Evolutionary conservation across 2,329 filamentous ascomycete species (phyloP).

Genomic region (Talaromyces sp.): DNA sequence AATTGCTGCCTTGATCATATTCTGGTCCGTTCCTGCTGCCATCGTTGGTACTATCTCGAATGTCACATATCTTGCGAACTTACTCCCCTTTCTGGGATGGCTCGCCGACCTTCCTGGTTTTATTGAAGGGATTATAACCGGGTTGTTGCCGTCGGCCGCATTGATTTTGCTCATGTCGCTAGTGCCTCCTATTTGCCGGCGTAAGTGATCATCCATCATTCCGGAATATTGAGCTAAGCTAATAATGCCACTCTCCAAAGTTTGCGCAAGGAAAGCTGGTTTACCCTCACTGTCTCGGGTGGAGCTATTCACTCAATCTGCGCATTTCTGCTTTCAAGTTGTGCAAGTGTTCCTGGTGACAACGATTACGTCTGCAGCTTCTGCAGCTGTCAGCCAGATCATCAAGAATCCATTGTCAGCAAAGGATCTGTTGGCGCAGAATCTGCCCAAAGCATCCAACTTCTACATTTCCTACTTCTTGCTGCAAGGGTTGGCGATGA

Average conservation of each 20-base stretch:
- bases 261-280: slow-evolving; percentile 73
- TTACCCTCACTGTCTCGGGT: slow-evolving; percentile 74
- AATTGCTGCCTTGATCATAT: slow-evolving; percentile 74
- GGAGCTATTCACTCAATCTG: slow-evolving; percentile 85
- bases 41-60: slow-evolving; percentile 86
- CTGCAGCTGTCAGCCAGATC: slow-evolving; percentile 64
- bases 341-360: slow-evolving; percentile 88
- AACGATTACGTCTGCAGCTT: slow-evolving; percentile 76
- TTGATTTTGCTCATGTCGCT: slow-evolving; percentile 82
- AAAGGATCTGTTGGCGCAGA: slow-evolving; percentile 64
- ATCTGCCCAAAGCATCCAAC: slow-evolving; percentile 82
- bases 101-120: slow-evolving; percentile 64
- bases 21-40: slow-evolving; percentile 75
- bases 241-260: slow-evolving; percentile 37
- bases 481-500: slow-evolving; percentile 78
- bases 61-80: slow-evolving; percentile 60
- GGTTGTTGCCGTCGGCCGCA: slow-evolving; percentile 74
- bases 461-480: slow-evolving; percentile 96
- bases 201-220: slow-evolving; percentile 44
- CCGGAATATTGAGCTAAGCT: background rate
- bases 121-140: slow-evolving; percentile 76
- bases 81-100: slow-evolving; percentile 64
- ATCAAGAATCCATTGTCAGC: slow-evolving; percentile 60
- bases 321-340: slow-evolving; percentile 70
- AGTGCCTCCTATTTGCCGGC: slow-evolving; percentile 75